Base-by-base conservation (phyloP, 495 filamentous ascomycete species). In the Penicillium parvum region DNA sequence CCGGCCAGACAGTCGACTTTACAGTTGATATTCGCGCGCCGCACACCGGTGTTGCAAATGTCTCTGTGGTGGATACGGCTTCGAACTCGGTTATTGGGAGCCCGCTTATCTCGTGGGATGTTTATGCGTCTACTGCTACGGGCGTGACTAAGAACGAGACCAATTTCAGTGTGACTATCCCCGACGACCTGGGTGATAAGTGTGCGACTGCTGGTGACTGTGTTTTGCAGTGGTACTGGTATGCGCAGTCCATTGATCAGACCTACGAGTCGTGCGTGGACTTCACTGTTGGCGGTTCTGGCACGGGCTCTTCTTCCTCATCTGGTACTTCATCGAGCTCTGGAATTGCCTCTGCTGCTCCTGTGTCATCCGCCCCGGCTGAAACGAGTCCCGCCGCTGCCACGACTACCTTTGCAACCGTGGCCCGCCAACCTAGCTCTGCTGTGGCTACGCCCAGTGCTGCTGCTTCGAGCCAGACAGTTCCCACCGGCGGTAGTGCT, bases 191-290 rank as follows among this genome's bases (percentile, higher is more conserved):
- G 12, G 77, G 69, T 11, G 57, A 53, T 25, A 58, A 77, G 64
- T 89, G 84, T 53, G 57, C 67, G 11, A 66, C 62, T 32, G 73
- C 77, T 9, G 85, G 85, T 45, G 73, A 65, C 47, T 86, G 83
- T 64, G 82, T 82, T 17, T 67, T 88, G 19, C 82, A 87, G 58
- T 80, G 77, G 75, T 83, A 66, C 61, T 89, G 83, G 83, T 81
- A 79, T 50, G 82, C 82, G 38, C 40, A 72, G 28, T 75, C 71
- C 6, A 77, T 81, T 23, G 73, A 76, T 33, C 84, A 89, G 71
- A 85, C 83, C 19, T 88, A 88, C 49, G 80, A 88, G 73, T 75
- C 75, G 29, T 86, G 83, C 56, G 56, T 86, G 50, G 84, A 89
- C 58, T 86, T 88, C 61, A 78, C 75, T 28, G 57, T 83, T 28